A percentile compares a stretch with the other conserved stretches of the same genome.
These are phyloP conservation scores for Thermothielavioides terrestris DNA, from an alignment of 495 filamentous ascomycete genomes.

Conservation along the genomic window DNA sequence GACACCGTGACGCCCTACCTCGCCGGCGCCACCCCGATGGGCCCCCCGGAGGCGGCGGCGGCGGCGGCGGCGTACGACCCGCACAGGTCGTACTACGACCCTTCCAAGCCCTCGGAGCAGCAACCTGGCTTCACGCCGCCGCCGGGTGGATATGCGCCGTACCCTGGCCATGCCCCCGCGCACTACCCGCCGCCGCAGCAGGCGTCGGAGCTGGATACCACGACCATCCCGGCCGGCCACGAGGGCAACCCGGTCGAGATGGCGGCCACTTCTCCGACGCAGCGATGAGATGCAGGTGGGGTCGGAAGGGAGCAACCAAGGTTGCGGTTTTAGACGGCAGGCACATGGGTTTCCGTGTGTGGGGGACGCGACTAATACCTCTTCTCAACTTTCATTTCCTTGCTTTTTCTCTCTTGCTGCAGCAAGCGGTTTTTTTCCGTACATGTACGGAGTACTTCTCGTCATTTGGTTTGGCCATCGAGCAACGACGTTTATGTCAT, in stretches of 20 bases:
- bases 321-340: too few relatives aligned
- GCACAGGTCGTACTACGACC: constrained; percentile 15
- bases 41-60: too few relatives aligned
- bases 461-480: too few relatives aligned
- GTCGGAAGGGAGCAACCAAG: background rate
- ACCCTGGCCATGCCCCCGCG: background rate
- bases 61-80: constrained; percentile 7
- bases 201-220: constrained; percentile 12
- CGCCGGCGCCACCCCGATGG: background rate
- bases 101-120: constrained; percentile 2
- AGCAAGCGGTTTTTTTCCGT: too few relatives aligned
- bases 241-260: constrained; percentile 14
- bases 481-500: too few relatives aligned
- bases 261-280: background rate
- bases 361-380: too few relatives aligned
- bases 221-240: background rate
- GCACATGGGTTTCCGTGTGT: too few relatives aligned
- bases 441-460: too few relatives aligned
- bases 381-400: too few relatives aligned
- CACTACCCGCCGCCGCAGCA: constrained; percentile 1
- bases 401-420: too few relatives aligned
- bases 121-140: constrained; percentile 2
- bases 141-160: background rate
- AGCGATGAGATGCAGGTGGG: background rate
- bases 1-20: constrained; percentile 9